Conservation (phyloP, 1,284 basidiomycete genomes). For the Sphaerobolus stellatus region DNA sequence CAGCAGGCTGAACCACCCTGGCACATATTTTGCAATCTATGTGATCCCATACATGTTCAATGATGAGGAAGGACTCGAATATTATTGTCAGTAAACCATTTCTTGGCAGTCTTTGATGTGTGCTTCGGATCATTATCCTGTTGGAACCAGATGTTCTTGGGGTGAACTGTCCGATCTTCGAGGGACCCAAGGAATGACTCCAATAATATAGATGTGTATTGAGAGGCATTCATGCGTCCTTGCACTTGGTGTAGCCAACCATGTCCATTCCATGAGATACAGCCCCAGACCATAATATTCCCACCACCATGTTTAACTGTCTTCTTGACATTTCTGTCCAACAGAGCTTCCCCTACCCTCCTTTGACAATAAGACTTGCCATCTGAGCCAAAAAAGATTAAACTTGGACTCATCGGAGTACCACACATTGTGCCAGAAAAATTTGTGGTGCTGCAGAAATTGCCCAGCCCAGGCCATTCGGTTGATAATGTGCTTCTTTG, state of each 20-base stretch:
- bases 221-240: constrained; percentile 32
- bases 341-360: constrained; percentile 16
- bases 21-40: too few relatives aligned
- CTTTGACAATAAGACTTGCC: constrained; percentile 28
- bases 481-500: too few relatives aligned
- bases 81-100: constrained; percentile 25
- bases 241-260: constrained; percentile 22
- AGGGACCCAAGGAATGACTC: constrained; percentile 25
- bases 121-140: constrained; percentile 36
- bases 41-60: constrained; percentile 41
- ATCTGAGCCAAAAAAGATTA: constrained; percentile 34
- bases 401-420: constrained; percentile 36
- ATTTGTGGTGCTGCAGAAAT: constrained; percentile 31
- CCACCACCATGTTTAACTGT: constrained; percentile 32
- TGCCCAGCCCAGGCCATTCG: constrained; percentile 30
- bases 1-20: too few relatives aligned
- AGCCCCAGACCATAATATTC: constrained; percentile 36
- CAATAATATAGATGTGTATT: constrained; percentile 31
- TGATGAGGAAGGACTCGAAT: constrained; percentile 26
- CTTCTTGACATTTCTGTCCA: constrained; percentile 10
- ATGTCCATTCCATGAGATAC: constrained; percentile 28
- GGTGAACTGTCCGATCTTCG: constrained; percentile 13
- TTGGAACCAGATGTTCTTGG: constrained; percentile 30
- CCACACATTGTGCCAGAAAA: too few relatives aligned
- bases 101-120: constrained; percentile 7